phyloP scores from a whole-genome alignment of 129 eudicot species.

The Centella asiatica region DNA sequence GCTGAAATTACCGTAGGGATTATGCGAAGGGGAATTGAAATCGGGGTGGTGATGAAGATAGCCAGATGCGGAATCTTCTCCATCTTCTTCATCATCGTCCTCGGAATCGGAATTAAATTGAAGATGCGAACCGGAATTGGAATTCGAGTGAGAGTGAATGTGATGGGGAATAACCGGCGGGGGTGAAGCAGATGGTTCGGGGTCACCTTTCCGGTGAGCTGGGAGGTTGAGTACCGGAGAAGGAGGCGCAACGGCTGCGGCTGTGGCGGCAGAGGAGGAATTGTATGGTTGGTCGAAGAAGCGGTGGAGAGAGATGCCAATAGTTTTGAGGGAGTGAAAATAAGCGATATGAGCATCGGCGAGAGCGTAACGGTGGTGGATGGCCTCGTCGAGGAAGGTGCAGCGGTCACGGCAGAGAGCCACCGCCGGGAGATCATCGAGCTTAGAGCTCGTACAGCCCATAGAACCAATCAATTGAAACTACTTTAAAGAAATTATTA shows the following conservation, averaged over 20 bases:
- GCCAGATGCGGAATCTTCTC: conserved; percentile 33
- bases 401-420: conserved; percentile 60
- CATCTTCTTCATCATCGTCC: conserved; percentile 26
- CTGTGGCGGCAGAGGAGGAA: conserved; percentile 7
- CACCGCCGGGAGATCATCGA: conserved; percentile 68
- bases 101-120: conserved; percentile 55
- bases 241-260: too few species aligned
- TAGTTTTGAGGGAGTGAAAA: conserved; percentile 47
- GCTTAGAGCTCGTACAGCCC: conserved; percentile 87
- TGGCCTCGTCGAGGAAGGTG: conserved; percentile 54
- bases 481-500: background rate
- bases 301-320: conserved; percentile 52
- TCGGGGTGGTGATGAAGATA: conserved; percentile 42
- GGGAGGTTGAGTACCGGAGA: conserved; percentile 50
- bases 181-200: conserved; percentile 21
- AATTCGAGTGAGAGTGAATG: conserved; percentile 22
- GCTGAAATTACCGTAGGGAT: conserved; percentile 23
- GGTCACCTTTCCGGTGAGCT: conserved; percentile 31
- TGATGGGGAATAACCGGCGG: conserved; percentile 16
- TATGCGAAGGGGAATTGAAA: conserved; percentile 18
- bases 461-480: conserved; percentile 4
- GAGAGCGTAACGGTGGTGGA: conserved; percentile 58
- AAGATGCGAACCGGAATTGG: conserved; percentile 64
- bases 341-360: conserved; percentile 73
- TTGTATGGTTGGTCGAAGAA: conserved; percentile 35